phyloP scores from a whole-genome alignment of 2,329 filamentous ascomycete species.

The Aspergillus fructus region DNA sequence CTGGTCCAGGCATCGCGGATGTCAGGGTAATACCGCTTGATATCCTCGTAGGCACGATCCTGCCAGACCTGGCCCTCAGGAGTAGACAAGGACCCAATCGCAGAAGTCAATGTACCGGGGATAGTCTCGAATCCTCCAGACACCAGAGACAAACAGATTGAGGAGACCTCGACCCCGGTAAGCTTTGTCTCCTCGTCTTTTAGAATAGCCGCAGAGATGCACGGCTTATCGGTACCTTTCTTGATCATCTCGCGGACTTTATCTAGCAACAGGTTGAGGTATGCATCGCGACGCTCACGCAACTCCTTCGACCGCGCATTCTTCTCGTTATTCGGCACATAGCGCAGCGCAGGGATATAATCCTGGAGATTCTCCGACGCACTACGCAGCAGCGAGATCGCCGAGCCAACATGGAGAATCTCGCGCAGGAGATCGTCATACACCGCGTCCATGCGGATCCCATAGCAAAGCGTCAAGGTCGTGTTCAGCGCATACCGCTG shows the following conservation, averaged over 20 bases:
- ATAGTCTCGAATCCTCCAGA: constrained; percentile 76
- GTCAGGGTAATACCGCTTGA: constrained; percentile 62
- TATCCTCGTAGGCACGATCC: constrained; percentile 64
- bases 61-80: constrained; percentile 66
- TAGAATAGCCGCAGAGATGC: constrained; percentile 64
- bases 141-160: constrained; percentile 73
- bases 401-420: constrained; percentile 69
- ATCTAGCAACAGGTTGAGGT: constrained; percentile 55
- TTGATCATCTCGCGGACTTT: constrained; percentile 58
- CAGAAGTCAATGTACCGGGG: constrained; percentile 70
- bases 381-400: constrained; percentile 67
- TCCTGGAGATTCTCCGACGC: constrained; percentile 78
- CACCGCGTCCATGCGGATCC: constrained; percentile 67
- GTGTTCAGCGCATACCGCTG: constrained; percentile 72
- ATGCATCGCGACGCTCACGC: constrained; percentile 63
- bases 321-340: constrained; percentile 54
- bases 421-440: constrained; percentile 66
- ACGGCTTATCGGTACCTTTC: constrained; percentile 61
- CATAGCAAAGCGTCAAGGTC: constrained; percentile 71
- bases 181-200: constrained; percentile 66
- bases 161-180: constrained; percentile 67
- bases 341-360: constrained; percentile 67
- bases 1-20: constrained; percentile 66
- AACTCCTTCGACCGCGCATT: constrained; percentile 62
- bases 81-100: constrained; percentile 66